Percentiles rank a stretch among this genome's conserved stretches.
Evolutionary conservation across 1,284 basidiomycete species (phyloP).

Genomic region (Bondarzewia mesenterica): DNA sequence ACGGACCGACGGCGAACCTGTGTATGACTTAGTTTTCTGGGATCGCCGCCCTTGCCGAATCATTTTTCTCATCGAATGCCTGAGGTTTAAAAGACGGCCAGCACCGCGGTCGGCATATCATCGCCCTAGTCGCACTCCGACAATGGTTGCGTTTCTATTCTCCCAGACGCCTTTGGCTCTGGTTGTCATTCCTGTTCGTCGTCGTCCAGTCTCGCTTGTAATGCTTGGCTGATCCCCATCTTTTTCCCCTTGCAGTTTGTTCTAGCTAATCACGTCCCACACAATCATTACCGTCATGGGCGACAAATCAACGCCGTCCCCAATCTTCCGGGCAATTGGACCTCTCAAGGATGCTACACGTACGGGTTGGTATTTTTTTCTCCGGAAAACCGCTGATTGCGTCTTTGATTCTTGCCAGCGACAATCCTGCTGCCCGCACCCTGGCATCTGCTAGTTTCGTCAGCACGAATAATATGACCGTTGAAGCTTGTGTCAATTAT

Average conservation of each 20-base stretch:
- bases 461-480: constrained; percentile 48
- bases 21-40: too few species aligned
- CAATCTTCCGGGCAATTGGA: constrained; percentile 44
- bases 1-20: too few species aligned
- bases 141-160: background rate
- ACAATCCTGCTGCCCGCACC: constrained; percentile 43
- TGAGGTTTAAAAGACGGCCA: background rate
- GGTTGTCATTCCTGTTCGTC: background rate
- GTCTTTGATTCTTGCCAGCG: constrained; percentile 27
- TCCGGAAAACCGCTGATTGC: constrained; percentile 4
- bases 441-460: constrained; percentile 38
- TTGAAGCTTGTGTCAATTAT: constrained; percentile 54
- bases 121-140: background rate
- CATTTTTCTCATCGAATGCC: too few species aligned
- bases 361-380: constrained; percentile 16
- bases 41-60: too few species aligned
- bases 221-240: too few species aligned
- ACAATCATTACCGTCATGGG: constrained; percentile 1
- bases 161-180: background rate
- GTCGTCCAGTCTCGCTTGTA: too few species aligned
- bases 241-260: constrained; percentile 1
- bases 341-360: constrained; percentile 58
- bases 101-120: background rate
- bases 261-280: constrained; percentile 1
- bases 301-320: constrained; percentile 13